A percentile compares a stretch with the other conserved stretches of the same genome.
phyloP scores from a whole-genome alignment of 225 moss, liverwort and hornwort genomes.

The Pseudisothecium myosuroides region DNA sequence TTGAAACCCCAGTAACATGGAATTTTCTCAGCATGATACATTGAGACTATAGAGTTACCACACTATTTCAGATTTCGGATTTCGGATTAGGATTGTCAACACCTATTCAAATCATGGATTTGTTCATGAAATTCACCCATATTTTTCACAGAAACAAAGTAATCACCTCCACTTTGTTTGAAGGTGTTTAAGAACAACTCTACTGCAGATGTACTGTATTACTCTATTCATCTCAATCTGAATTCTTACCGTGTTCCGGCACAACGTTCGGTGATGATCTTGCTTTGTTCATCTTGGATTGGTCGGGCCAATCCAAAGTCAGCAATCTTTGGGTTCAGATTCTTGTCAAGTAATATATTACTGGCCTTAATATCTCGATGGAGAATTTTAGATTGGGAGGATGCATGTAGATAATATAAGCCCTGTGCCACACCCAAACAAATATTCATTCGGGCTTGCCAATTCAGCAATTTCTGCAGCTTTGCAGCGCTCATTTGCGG shows the following conservation, averaged over 20 bases:
- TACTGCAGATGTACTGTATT: not conserved
- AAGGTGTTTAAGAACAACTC: too few relatives aligned
- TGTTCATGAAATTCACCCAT: not conserved
- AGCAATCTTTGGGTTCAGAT: constrained; percentile 21
- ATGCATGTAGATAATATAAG: constrained; percentile 27
- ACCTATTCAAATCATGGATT: not conserved
- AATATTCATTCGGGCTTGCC: constrained; percentile 13
- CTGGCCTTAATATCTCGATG: constrained; percentile 36
- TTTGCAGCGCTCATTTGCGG: not conserved
- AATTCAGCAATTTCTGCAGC: not conserved
- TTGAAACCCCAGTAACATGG: not conserved
- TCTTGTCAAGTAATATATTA: constrained; percentile 30
- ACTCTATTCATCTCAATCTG: not conserved
- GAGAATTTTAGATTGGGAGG: constrained; percentile 18
- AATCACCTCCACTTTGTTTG: not conserved
- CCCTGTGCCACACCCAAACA: constrained; percentile 21
- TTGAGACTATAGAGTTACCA: not conserved
- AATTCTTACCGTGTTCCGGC: constrained; percentile 7
- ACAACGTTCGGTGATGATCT: constrained; percentile 3
- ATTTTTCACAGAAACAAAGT: not conserved
- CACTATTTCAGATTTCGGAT: not conserved
- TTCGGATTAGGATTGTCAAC: too few relatives aligned
- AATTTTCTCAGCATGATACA: not conserved
- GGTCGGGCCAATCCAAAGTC: constrained; percentile 41
- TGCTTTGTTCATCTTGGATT: constrained; percentile 1